Evolutionary conservation across 192 early-diverging fungal genomes (phyloP).

Genomic region (Coemansia furcata): DNA sequence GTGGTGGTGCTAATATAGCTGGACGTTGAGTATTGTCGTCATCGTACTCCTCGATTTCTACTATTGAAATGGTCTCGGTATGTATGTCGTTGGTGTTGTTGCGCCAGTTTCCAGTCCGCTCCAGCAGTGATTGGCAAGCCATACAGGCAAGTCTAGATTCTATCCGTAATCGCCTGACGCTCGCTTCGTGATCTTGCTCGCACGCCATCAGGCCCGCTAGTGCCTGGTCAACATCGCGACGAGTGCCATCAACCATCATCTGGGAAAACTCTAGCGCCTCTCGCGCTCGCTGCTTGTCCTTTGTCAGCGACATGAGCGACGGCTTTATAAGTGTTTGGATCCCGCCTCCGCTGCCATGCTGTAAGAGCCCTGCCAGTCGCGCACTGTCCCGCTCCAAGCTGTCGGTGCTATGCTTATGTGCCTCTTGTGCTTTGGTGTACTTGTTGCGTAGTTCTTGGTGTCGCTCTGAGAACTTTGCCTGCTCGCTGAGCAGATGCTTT

Average conservation of each 20-base stretch:
- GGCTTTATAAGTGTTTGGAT: not conserved
- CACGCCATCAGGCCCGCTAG: not conserved
- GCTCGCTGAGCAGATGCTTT: constrained; percentile 4
- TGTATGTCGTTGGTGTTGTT: not conserved
- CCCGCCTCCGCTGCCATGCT: not conserved
- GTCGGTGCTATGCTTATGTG: not conserved
- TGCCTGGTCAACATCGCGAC: not conserved
- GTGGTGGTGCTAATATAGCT: not conserved
- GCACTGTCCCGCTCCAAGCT: constrained; percentile 2
- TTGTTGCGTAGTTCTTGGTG: not conserved
- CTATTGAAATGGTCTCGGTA: not conserved
- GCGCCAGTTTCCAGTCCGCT: not conserved
- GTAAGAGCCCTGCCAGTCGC: not conserved
- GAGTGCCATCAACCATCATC: constrained; percentile 1
- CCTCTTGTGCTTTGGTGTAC: not conserved
- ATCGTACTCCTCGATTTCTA: not conserved
- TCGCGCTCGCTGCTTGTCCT: constrained; percentile 5
- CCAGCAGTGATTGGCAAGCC: not conserved
- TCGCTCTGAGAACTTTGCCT: constrained; percentile 5
- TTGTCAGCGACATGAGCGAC: not conserved
- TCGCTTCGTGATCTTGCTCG: not conserved
- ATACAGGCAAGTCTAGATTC: not conserved
- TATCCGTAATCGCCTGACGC: not conserved
- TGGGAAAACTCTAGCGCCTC: constrained; percentile 3
- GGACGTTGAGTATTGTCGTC: not conserved